A percentile compares a stretch with the other conserved stretches of the same genome.
These are phyloP conservation scores for Sordariomycetes sp. DNA, from an alignment of 2,329 filamentous ascomycete species.

Conservation along the genomic window DNA sequence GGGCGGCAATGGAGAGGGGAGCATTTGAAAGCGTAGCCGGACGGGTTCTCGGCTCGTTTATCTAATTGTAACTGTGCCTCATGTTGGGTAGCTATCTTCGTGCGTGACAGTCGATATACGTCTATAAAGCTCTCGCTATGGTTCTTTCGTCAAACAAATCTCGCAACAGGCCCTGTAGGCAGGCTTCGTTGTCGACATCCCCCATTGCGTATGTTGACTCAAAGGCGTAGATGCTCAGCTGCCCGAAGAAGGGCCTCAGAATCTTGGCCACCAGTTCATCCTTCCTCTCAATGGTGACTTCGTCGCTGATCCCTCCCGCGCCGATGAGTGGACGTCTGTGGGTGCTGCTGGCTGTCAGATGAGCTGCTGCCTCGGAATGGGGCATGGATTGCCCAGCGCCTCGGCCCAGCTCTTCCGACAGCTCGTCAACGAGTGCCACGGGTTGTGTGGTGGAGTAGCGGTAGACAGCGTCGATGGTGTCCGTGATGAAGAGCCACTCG, in stretches of 20 bases:
- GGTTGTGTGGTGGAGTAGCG: constrained; percentile 60
- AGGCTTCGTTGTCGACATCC: constrained; percentile 54
- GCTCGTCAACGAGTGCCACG: constrained; percentile 72
- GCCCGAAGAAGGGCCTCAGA: constrained; percentile 79
- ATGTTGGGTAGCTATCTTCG: background rate
- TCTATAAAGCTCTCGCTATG: constrained; percentile 49
- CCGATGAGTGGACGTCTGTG: constrained; percentile 41
- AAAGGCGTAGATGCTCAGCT: constrained; percentile 87
- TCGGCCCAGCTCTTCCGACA: constrained; percentile 65
- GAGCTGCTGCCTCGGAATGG: constrained; percentile 24
- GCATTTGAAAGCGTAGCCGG: constrained; percentile 36
- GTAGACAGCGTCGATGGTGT: constrained; percentile 94
- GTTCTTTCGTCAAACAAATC: constrained; percentile 76
- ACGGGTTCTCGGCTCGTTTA: constrained; percentile 24
- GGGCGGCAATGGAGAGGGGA: constrained; percentile 34
- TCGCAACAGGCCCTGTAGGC: constrained; percentile 53
- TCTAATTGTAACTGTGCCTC: background rate
- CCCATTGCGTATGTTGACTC: constrained; percentile 88
- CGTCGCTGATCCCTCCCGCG: constrained; percentile 43
- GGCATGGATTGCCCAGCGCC: constrained; percentile 18
- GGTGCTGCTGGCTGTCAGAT: constrained; percentile 22
- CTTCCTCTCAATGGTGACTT: constrained; percentile 47
- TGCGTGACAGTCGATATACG: background rate
- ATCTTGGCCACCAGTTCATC: constrained; percentile 68
- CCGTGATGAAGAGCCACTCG: constrained; percentile 95